A percentile compares a stretch with the other conserved stretches of the same genome.
These are phyloP conservation scores for Chamaecrista fasciculata DNA, from an alignment of 306 rosid species.

Conservation along the genomic window DNA sequence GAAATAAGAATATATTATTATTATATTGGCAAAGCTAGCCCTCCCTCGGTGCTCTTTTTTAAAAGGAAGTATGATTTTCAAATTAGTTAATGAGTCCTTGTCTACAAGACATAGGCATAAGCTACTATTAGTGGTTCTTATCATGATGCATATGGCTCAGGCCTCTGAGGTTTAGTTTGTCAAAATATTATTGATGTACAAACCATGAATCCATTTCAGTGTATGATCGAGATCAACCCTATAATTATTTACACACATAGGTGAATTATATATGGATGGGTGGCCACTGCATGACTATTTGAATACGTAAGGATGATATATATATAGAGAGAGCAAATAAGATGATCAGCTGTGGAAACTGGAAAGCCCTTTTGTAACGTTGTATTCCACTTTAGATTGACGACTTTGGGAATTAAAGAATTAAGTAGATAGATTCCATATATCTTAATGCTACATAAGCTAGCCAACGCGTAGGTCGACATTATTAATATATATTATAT, in stretches of 20 bases:
- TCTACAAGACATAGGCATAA: not conserved
- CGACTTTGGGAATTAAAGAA: not conserved
- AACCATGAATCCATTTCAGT: too few relatives aligned
- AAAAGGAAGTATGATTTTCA: not conserved
- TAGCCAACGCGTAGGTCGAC: not conserved
- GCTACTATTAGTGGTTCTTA: slow-evolving; percentile 1
- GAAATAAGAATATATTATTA: not conserved
- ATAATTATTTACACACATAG: too few relatives aligned
- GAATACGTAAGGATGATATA: not conserved
- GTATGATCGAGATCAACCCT: too few relatives aligned
- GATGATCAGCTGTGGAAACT: not conserved
- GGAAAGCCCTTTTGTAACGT: not conserved
- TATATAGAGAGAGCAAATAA: too few relatives aligned
- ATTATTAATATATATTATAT: too few relatives aligned
- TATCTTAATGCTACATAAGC: not conserved
- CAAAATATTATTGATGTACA: too few relatives aligned
- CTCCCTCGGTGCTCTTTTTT: not conserved
- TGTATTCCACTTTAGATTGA: not conserved
- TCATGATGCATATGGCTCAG: not conserved
- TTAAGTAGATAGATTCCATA: not conserved
- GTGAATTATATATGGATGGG: too few relatives aligned
- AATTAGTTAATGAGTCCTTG: slow-evolving; percentile 25
- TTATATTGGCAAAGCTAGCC: too few relatives aligned
- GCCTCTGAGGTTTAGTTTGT: slow-evolving; percentile 2
- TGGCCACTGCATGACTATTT: too few relatives aligned